phyloP scores from a whole-genome alignment of 768 basidiomycete species.

The Macrolepiota fuliginosa region DNA sequence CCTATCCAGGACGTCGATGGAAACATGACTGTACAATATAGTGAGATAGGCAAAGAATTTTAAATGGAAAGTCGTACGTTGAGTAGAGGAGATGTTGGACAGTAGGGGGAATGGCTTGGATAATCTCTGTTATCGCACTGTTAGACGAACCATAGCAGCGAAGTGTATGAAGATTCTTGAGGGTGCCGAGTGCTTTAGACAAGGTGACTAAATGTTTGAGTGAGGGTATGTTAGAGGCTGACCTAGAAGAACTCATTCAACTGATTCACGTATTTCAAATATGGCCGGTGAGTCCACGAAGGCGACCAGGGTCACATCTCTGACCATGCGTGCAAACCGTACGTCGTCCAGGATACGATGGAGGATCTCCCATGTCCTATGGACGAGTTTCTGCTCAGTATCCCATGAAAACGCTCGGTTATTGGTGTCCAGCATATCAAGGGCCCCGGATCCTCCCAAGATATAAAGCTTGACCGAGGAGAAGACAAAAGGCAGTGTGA shows the following conservation, averaged over 20 bases:
- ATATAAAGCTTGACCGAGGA: slow-evolving; percentile 36
- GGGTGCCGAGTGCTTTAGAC: slow-evolving; percentile 27
- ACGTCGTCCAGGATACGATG: slow-evolving; percentile 32
- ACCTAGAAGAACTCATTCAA: slow-evolving; percentile 2
- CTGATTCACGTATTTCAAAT: slow-evolving; percentile 33
- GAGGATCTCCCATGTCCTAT: slow-evolving; percentile 38
- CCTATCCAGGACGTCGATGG: not conserved
- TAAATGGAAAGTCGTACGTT: not conserved
- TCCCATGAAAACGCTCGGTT: slow-evolving; percentile 26
- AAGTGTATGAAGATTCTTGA: slow-evolving; percentile 33
- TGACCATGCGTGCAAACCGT: slow-evolving; percentile 31
- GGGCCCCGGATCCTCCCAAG: slow-evolving; percentile 25
- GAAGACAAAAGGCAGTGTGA: slow-evolving; percentile 31
- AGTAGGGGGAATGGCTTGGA: slow-evolving; percentile 25
- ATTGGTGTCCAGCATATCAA: slow-evolving; percentile 29
- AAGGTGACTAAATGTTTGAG: slow-evolving; percentile 27
- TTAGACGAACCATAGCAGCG: slow-evolving; percentile 33
- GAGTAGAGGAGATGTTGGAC: slow-evolving; percentile 18
- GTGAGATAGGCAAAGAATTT: not conserved
- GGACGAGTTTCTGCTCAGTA: slow-evolving; percentile 27
- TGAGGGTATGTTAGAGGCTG: not conserved
- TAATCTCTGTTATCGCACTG: slow-evolving; percentile 27
- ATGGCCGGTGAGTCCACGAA: slow-evolving; percentile 31
- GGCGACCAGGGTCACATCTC: slow-evolving; percentile 34
- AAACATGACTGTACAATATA: not conserved